phyloP scores from a whole-genome alignment of 1,284 basidiomycete genomes.

The Marasmius tenuissimus region DNA sequence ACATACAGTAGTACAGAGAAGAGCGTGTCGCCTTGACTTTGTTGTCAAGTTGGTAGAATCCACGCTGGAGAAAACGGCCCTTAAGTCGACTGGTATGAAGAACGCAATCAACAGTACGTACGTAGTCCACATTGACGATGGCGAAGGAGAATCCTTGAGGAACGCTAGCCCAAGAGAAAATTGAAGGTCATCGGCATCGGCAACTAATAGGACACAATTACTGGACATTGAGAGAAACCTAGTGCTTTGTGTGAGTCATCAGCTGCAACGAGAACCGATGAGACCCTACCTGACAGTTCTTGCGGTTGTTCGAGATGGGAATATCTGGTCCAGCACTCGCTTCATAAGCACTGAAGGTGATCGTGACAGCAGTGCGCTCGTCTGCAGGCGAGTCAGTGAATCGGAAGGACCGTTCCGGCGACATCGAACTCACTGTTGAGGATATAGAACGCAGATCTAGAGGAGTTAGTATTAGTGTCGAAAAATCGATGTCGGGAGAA shows the following conservation, averaged over 20 bases:
- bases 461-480: not conserved
- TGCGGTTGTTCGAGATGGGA: constrained; percentile 18
- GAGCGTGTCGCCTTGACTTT: constrained; percentile 6
- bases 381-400: constrained; percentile 8
- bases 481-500: not conserved
- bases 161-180: constrained; percentile 15
- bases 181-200: not conserved
- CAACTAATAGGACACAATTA: constrained; percentile 2
- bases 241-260: too few relatives aligned
- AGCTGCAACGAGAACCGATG: not conserved
- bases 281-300: constrained; percentile 20
- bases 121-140: constrained; percentile 24
- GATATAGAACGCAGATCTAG: constrained; percentile 10
- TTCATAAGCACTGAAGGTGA: constrained; percentile 23
- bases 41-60: constrained; percentile 9
- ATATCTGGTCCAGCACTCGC: constrained; percentile 23
- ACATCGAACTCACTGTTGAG: constrained; percentile 5
- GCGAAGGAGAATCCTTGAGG: constrained; percentile 25
- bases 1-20: constrained; percentile 9
- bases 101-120: constrained; percentile 6
- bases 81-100: not conserved
- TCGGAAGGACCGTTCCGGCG: not conserved
- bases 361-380: constrained; percentile 22
- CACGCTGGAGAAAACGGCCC: not conserved
- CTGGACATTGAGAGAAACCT: constrained; percentile 18